phyloP scores from a whole-genome alignment of 345 rosid genomes.

The Microthlaspi erraticum region DNA sequence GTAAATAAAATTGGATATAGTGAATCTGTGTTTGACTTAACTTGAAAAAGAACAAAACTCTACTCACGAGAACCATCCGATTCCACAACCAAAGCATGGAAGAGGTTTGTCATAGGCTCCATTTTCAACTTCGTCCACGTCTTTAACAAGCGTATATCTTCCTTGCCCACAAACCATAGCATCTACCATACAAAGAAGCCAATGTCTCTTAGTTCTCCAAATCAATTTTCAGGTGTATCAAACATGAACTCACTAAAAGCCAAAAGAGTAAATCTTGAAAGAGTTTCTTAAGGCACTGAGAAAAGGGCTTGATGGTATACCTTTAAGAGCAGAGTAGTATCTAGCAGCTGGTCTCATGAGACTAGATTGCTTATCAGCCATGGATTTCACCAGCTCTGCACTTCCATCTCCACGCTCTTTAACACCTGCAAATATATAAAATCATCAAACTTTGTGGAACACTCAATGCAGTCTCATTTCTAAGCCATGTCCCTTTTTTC shows the following conservation, averaged over 20 bases:
- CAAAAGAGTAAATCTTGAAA: background rate
- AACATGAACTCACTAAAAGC: conserved; percentile 5
- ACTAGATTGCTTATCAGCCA: conserved; percentile 66
- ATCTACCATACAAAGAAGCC: conserved; percentile 46
- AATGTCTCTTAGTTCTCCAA: conserved; percentile 35
- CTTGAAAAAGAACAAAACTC: background rate
- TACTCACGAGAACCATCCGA: conserved; percentile 98
- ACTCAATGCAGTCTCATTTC: conserved; percentile 2
- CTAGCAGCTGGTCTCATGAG: conserved; percentile 81
- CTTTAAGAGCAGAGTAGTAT: conserved; percentile 60
- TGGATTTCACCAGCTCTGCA: conserved; percentile 59
- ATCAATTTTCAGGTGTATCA: too few relatives aligned
- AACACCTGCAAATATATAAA: conserved; percentile 5
- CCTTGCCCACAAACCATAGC: conserved; percentile 60
- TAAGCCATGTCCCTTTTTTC: conserved; percentile 11
- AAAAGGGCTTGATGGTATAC: conserved; percentile 43
- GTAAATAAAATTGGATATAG: background rate
- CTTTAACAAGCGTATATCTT: conserved; percentile 77
- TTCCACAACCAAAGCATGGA: conserved; percentile 95
- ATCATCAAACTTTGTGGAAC: too few relatives aligned
- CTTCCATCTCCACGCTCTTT: conserved; percentile 41
- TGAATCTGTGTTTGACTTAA: background rate
- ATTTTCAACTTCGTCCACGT: conserved; percentile 62
- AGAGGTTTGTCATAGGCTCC: conserved; percentile 87
- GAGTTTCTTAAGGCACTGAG: conserved; percentile 3